phyloP scores from a whole-genome alignment of 148 eudicot genomes.

The Chenopodium album region DNA sequence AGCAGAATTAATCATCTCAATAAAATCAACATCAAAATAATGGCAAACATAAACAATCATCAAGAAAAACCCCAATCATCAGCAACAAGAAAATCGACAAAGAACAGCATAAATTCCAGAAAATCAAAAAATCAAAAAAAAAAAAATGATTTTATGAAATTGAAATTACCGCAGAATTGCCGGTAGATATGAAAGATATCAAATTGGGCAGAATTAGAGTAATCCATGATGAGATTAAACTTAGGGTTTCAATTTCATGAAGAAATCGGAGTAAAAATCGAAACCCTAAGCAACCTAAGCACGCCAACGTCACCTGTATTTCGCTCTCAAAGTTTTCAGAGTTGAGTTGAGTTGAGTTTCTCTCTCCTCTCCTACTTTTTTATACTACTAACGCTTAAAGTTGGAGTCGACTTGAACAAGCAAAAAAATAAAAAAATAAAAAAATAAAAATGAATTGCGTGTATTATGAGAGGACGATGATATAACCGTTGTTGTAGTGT shows the following conservation, averaged over 20 bases:
- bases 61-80: not conserved
- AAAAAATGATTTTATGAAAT: not conserved
- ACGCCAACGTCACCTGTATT: not conserved
- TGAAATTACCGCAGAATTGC: constrained; percentile 23
- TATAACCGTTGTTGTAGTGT: too few relatives aligned
- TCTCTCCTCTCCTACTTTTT: not conserved
- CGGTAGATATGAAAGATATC: constrained; percentile 26
- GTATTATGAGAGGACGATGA: too few relatives aligned
- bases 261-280: not conserved
- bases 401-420: too few relatives aligned
- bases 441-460: too few relatives aligned
- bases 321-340: not conserved
- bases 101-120: not conserved
- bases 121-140: not conserved
- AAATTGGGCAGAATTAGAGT: constrained; percentile 19
- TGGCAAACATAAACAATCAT: not conserved
- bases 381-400: not conserved
- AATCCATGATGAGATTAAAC: constrained; percentile 15
- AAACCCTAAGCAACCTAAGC: constrained; percentile 18
- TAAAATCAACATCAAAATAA: not conserved
- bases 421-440: too few relatives aligned
- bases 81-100: not conserved
- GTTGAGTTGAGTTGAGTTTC: not conserved
- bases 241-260: constrained; percentile 13
- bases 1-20: not conserved